A percentile compares a stretch with the other conserved stretches of the same genome.
These are phyloP conservation scores for Crithidia mellificae DNA, from an alignment of 208 protist genomes.

Conservation along the genomic window DNA sequence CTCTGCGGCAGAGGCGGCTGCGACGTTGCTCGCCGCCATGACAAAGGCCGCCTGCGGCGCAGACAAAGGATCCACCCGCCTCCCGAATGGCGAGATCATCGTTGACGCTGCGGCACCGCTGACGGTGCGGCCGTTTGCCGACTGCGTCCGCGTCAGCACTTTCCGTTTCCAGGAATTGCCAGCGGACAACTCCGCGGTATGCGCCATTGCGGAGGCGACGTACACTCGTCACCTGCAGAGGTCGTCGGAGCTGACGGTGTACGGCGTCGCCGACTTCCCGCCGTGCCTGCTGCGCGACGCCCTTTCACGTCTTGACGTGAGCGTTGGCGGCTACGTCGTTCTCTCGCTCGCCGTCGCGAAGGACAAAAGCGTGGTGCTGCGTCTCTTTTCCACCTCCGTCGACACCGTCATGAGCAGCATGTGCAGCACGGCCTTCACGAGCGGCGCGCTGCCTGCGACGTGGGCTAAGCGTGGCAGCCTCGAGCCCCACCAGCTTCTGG, in stretches of 20 bases:
- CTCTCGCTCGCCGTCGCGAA: constrained; percentile 59
- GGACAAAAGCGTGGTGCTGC: constrained; percentile 36
- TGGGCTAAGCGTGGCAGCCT: constrained; percentile 54
- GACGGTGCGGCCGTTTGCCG: constrained; percentile 43
- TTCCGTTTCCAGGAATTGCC: constrained; percentile 83
- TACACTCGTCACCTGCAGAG: constrained; percentile 78
- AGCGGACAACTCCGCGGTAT: constrained; percentile 49
- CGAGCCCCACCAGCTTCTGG: constrained; percentile 54
- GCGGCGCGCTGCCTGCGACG: constrained; percentile 54
- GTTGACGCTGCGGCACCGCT: constrained; percentile 69
- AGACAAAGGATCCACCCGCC: constrained; percentile 65
- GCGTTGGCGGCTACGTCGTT: constrained; percentile 71
- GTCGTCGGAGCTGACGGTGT: constrained; percentile 51
- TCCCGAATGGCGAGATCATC: constrained; percentile 56
- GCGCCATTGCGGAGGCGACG: constrained; percentile 76
- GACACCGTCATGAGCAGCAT: constrained; percentile 67
- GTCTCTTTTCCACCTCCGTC: constrained; percentile 63
- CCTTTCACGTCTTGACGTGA: constrained; percentile 65
- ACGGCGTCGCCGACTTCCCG: constrained; percentile 66
- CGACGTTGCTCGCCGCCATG: constrained; percentile 60
- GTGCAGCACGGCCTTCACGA: constrained; percentile 74
- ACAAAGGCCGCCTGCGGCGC: constrained; percentile 77
- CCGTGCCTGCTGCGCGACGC: constrained; percentile 49
- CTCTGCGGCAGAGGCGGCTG: constrained; percentile 43
- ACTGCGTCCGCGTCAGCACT: constrained; percentile 48